Evolutionary conservation across 202 grass and related monocot genomes (phyloP).

Genomic region (Dendrocalamus latiflorus): DNA sequence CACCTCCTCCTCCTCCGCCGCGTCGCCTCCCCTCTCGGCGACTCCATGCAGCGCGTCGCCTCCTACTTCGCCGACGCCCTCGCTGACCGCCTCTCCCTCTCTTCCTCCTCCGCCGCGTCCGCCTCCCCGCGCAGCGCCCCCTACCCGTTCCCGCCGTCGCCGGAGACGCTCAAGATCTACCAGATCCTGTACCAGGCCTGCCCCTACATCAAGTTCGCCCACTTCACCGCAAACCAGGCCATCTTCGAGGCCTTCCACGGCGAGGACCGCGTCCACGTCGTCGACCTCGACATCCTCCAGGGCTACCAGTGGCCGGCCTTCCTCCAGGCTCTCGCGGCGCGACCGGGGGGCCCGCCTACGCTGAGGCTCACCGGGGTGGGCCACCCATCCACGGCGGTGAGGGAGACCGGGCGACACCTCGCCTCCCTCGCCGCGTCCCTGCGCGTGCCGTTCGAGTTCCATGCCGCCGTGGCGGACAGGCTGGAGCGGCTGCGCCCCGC

Average conservation of each 20-base stretch:
- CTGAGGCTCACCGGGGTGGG: constrained; percentile 61
- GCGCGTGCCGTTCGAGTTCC: constrained; percentile 70
- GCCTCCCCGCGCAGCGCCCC: not conserved
- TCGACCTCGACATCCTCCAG: constrained; percentile 79
- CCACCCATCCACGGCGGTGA: constrained; percentile 35
- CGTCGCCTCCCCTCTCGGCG: constrained; percentile 52
- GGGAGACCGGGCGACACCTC: constrained; percentile 57
- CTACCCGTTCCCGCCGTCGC: constrained; percentile 37
- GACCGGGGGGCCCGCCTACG: constrained; percentile 42
- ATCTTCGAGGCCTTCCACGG: constrained; percentile 75
- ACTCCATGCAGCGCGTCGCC: constrained; percentile 77
- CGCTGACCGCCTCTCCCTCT: constrained; percentile 33
- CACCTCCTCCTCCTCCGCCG: constrained; percentile 54
- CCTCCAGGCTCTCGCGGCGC: constrained; percentile 49
- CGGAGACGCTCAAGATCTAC: constrained; percentile 53
- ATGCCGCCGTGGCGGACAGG: constrained; percentile 45
- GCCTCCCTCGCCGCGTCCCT: constrained; percentile 52
- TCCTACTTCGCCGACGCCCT: constrained; percentile 69
- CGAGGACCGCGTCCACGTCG: constrained; percentile 66
- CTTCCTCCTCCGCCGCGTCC: not conserved
- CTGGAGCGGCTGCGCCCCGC: constrained; percentile 49
- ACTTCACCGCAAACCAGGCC: constrained; percentile 78
- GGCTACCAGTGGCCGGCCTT: constrained; percentile 76
- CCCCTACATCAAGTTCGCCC: constrained; percentile 71
- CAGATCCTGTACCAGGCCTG: constrained; percentile 76